Evolutionary conservation across 345 rosid genomes (phyloP), one percentile per base, ranked within the genome.

Genomic region (Syzygium oleosum): DNA sequence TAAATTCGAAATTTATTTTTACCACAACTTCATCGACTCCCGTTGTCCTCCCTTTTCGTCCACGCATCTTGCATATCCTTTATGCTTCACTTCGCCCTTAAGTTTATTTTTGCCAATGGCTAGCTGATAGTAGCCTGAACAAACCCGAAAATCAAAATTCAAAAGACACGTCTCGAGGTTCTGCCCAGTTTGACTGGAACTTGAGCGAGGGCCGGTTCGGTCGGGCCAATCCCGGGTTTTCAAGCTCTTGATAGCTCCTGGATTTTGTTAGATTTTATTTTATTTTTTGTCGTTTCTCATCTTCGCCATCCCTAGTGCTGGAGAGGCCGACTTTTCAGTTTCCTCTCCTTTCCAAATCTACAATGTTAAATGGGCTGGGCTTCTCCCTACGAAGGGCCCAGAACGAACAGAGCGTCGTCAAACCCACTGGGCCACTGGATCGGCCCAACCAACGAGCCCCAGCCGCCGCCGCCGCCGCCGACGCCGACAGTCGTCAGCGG

Each of bases 41-140:
- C 49, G 19, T 38, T 19, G 13, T 10, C 27, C 49, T 19, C 8
- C 0, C 27, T 73, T 19, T 38, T 11, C 49, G 2, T 34, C 7
- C 19, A 3, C 4, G 0, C 1, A 38, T 38, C 14, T 1, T 19
- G 1, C 80, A 10, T 19, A 19, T 38, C 49, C 0, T 73, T 34
- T 1, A 19, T 10, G 25, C 0, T 9, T 68, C 46, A 0, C 7
- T 34, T 73, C 7, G 14, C 46, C 4, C 1, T 38, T 73, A 4
- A 41, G 0, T 2, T 38, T 38, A 19, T 34, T 1, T 73, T 73
- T 38, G 25, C 22, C 11, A 10, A 10, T 9, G 25, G 3, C 46
- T 4, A 7, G 46, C 0, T 0, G 3, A 6, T 17, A 19, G 0
- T 34, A 19, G 0, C 25, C 11, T 19, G 0, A 34, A 34, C 6